Base-by-base conservation (phyloP, 2,329 filamentous ascomycete genomes). In the Aspergillus texensis region DNA sequence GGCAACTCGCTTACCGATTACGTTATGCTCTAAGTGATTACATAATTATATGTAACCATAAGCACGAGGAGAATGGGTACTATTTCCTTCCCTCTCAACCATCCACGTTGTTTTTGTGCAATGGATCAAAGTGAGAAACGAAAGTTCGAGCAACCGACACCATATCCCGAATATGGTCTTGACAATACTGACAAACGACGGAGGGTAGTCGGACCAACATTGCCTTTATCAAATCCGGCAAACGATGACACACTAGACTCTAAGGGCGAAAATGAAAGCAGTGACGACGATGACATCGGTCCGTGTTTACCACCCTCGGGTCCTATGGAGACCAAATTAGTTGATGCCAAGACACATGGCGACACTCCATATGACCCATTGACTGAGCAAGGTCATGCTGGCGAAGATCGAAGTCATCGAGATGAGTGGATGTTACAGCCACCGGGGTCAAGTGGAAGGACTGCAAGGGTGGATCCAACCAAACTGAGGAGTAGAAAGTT, bases 381-480 rank as follows among this genome's bases (percentile, higher is more conserved):
- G 34, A 54, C n/a, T 19, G n/a, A 50, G 24, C 39, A 48, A 43
- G 43, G 34, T 2, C 6, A 19, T 24, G 32, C 21, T 28, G n/a
- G 16, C 50, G 16, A 58, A 48, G 43, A 19, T 57, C 16, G 71
- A 82, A 39, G 71, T 76, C 9, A 90, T 74, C 89, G 94, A 71
- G 94, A 96, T 80, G 89, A 92, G 72, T 94, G 91, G 91, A 94
- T 94, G 91, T 83, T 93, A 54, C 85, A 87, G 1, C 91, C 91
- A 1, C 91, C 91, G 0, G 81, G 83, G 2, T 78, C 82, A 26
- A 77, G 76, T 72, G 83, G 79, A 74, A 82, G 73, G 82, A 80
- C 80, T 74, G 86, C 86, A 67, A 80, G 91, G 76, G 81, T 91
- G 69, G 94, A 97, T 78, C 92, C 94, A 1, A 94, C 93, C 5